These are phyloP conservation scores for Mercurialis annua DNA, from an alignment of 345 rosid species.

Conservation along the genomic window DNA sequence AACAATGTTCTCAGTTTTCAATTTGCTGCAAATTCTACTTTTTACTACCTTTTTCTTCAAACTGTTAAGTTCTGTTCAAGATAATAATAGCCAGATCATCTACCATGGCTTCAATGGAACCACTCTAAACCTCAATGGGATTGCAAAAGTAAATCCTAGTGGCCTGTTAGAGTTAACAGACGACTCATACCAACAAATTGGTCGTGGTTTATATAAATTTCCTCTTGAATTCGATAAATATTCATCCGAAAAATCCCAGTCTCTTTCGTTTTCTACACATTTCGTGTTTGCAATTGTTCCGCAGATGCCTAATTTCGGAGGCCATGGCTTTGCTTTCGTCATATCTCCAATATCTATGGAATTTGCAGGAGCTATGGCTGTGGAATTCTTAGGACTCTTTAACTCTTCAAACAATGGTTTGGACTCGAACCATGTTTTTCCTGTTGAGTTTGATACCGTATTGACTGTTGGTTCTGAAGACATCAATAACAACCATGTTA, in stretches of 20 bases:
- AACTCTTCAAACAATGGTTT: slow-evolving; percentile 1
- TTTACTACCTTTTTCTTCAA: neutral
- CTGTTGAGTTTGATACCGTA: slow-evolving; percentile 16
- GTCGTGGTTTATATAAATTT: slow-evolving; percentile 41
- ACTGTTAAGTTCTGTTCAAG: slow-evolving; percentile 13
- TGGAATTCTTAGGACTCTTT: slow-evolving; percentile 20
- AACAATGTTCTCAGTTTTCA: too few relatives aligned
- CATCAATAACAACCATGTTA: slow-evolving; percentile 16
- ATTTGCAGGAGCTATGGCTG: slow-evolving; percentile 3
- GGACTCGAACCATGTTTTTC: slow-evolving; percentile 10
- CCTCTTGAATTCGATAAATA: slow-evolving; percentile 28
- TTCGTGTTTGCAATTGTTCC: slow-evolving; percentile 24
- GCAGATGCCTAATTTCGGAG: neutral
- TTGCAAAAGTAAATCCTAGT: slow-evolving; percentile 29
- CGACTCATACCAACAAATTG: slow-evolving; percentile 25
- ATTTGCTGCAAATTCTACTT: too few relatives aligned
- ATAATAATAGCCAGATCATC: slow-evolving; percentile 24
- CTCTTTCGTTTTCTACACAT: slow-evolving; percentile 19
- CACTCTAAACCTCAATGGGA: slow-evolving; percentile 30
- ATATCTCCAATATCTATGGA: slow-evolving; percentile 15
- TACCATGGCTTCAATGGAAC: slow-evolving; percentile 36
- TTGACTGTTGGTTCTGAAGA: slow-evolving; percentile 7
- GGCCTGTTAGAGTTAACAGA: slow-evolving; percentile 55
- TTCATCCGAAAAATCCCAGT: slow-evolving; percentile 9
- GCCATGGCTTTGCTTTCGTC: slow-evolving; percentile 27